Conservation (phyloP, 2,329 filamentous ascomycete genomes). For the Blastomyces parvus region DNA sequence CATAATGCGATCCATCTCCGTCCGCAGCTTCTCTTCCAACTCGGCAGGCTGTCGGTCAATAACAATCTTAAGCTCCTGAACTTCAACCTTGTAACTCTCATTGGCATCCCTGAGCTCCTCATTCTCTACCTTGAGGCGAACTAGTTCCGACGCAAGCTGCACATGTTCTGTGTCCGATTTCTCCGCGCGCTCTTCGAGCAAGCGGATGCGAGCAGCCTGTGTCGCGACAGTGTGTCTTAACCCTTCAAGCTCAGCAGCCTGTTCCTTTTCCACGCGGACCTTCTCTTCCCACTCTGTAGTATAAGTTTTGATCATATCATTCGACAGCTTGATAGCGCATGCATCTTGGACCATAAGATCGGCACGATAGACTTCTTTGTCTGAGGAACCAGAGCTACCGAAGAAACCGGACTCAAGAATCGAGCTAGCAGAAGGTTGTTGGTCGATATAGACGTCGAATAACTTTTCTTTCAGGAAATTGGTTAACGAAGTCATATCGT, state of each 20-base stretch:
- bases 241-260: slow-evolving; percentile 68
- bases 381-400: slow-evolving; percentile 74
- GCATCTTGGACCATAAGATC: slow-evolving; percentile 90
- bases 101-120: slow-evolving; percentile 82
- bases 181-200: slow-evolving; percentile 78
- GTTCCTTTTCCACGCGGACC: slow-evolving; percentile 68
- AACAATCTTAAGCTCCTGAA: slow-evolving; percentile 72
- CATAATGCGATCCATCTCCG: slow-evolving; percentile 86
- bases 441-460: slow-evolving; percentile 96
- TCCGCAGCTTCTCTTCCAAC: slow-evolving; percentile 69
- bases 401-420: slow-evolving; percentile 97
- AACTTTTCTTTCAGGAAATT: slow-evolving; percentile 86
- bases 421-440: slow-evolving; percentile 80
- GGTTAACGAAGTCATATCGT: slow-evolving; percentile 83
- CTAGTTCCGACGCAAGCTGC: slow-evolving; percentile 78
- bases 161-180: slow-evolving; percentile 85
- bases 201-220: slow-evolving; percentile 66
- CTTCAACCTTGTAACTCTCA: slow-evolving; percentile 75
- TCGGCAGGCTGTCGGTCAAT: slow-evolving; percentile 85
- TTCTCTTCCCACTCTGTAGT: slow-evolving; percentile 87
- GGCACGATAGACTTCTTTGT: slow-evolving; percentile 92
- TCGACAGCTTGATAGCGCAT: slow-evolving; percentile 74
- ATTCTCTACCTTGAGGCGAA: slow-evolving; percentile 87
- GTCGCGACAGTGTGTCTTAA: slow-evolving; percentile 58
- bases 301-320: slow-evolving; percentile 72